Base-by-base conservation (phyloP, 345 rosid species). In the Lepidium africanum region DNA sequence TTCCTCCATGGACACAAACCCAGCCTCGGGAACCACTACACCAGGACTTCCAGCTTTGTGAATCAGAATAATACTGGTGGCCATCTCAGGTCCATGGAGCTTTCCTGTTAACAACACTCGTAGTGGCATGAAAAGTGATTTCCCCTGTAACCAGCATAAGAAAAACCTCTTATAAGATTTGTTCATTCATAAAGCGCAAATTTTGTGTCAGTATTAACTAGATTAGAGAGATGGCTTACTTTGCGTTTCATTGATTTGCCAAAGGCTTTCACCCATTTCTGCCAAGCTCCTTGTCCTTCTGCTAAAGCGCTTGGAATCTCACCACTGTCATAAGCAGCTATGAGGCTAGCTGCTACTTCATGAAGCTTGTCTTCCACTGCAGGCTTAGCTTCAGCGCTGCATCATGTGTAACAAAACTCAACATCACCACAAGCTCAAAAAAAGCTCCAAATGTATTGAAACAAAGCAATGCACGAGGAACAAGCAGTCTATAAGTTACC, bases 31-130 rank as follows among this genome's bases (percentile, higher is more conserved):
- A 33, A 78, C 68, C 39, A 87, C 83, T 9, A 87, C 16, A 45
- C 83, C 92, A 2, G 75, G 42, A 68, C 63, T 78, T 46, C 89
- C 96, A 57, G 96, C 98, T 80, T 81, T 82, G 70, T 86, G 78
- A 32, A 93, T 80, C 47, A 93, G 65, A 32, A 86, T 33, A 54
- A 93, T 75, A 65, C 90, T 84, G 0, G 84, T 59, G 23, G 84
- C 92, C 85, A 92, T 93, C 59, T 90, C 97, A 27, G 98, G 98
- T 50, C 98, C 98, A 37, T 90, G 96, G 15, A 93, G 84, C 74
- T 90, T 93, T 59, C 98, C 98, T 0, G 94, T 87, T 73, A 93
- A 53, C 85, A 90, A 77, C 56, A 88, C 80, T 56, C 97, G 80
- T 36, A 88, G 83, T 4, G 97, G 96, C 98, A 88, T 85, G 85